Percentiles rank a stretch among this genome's conserved stretches.
Evolutionary conservation across 345 rosid species (phyloP).

Genomic region (Eutrema heterophyllum): DNA sequence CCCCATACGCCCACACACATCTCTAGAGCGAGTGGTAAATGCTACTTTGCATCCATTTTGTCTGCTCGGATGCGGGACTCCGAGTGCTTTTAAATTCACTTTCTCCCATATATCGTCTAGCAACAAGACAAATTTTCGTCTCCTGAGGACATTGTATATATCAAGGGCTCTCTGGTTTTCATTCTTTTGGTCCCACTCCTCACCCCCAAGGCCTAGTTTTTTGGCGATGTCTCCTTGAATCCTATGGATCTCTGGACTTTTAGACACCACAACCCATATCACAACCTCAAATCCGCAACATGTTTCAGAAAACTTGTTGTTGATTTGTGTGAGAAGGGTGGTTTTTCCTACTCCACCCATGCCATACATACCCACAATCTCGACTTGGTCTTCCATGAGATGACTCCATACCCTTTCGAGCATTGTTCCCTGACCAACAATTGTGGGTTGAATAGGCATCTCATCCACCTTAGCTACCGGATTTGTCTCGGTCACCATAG

Average conservation of each 20-base stretch:
- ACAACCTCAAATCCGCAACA: not conserved
- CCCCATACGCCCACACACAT: slow-evolving; percentile 4
- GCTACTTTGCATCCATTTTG: not conserved
- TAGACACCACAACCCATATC: not conserved
- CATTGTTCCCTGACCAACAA: slow-evolving; percentile 1
- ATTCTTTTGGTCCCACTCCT: not conserved
- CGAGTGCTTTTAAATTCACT: not conserved
- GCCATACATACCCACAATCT: not conserved
- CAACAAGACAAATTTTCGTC: not conserved
- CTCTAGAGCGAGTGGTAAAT: slow-evolving; percentile 10
- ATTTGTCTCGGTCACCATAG: not conserved
- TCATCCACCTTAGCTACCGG: not conserved
- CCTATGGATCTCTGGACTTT: not conserved
- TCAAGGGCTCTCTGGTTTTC: not conserved
- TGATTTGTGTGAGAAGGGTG: slow-evolving; percentile 18
- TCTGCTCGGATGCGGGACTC: not conserved
- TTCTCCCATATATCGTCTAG: not conserved
- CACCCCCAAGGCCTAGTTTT: not conserved
- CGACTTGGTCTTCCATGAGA: not conserved
- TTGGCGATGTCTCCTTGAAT: not conserved
- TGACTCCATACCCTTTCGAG: not conserved
- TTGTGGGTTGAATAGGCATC: not conserved
- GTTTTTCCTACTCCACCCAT: not conserved
- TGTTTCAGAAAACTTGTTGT: not conserved
- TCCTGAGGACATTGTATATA: not conserved